phyloP scores from a whole-genome alignment of 2,329 filamentous ascomycete species.

The Botrytis sinoallii region DNA sequence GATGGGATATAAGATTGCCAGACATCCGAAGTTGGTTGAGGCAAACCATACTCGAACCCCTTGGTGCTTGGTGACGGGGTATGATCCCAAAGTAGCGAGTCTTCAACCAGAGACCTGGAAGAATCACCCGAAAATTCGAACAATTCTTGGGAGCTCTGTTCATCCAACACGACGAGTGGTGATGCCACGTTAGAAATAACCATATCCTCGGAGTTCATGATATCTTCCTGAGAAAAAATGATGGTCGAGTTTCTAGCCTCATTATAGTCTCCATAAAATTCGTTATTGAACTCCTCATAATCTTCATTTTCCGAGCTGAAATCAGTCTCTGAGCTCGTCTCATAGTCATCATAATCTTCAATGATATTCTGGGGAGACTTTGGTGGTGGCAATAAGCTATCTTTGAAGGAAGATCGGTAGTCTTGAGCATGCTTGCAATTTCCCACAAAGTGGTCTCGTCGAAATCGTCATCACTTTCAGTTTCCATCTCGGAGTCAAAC shows the following conservation, averaged over 20 bases:
- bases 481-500: slow-evolving; percentile 38
- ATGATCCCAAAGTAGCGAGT: slow-evolving; percentile 27
- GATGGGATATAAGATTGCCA: slow-evolving; percentile 29
- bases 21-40: slow-evolving; percentile 27
- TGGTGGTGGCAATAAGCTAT: slow-evolving; percentile 46
- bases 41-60: slow-evolving; percentile 21
- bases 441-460: slow-evolving; percentile 63
- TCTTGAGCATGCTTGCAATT: slow-evolving; percentile 57
- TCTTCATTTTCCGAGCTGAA: slow-evolving; percentile 22
- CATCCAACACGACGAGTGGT: background rate
- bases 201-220: background rate
- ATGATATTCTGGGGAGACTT: slow-evolving; percentile 16
- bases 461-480: slow-evolving; percentile 43
- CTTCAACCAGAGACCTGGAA: background rate
- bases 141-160: background rate
- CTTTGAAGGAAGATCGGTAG: slow-evolving; percentile 50
- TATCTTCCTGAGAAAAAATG: slow-evolving; percentile 7
- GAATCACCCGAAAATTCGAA: background rate
- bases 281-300: slow-evolving; percentile 1
- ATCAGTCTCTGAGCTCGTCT: slow-evolving; percentile 23
- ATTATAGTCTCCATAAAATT: background rate
- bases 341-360: slow-evolving; percentile 26
- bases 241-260: background rate
- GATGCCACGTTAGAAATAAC: background rate
- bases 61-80: background rate